These are phyloP conservation scores for Areca catechu DNA, from an alignment of 176 grass and related monocot species.

Conservation along the genomic window DNA sequence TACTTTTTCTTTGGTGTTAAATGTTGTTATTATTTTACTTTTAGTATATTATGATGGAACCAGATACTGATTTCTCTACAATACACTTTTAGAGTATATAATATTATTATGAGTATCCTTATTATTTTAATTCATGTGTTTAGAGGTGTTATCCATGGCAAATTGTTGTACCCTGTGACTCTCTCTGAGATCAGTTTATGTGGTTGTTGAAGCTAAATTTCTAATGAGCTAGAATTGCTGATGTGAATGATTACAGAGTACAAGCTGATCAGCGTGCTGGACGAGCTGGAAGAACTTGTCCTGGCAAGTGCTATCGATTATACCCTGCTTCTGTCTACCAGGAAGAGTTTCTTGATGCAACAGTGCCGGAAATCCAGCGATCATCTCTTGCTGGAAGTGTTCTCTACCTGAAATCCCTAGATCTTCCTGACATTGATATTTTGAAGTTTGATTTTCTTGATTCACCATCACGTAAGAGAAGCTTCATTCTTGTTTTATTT, in stretches of 20 bases:
- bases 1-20: no score
- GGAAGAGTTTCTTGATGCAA: conserved; percentile 79
- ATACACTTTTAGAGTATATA: no score
- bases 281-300: conserved; percentile 88
- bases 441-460: conserved; percentile 97
- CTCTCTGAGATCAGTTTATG: no score
- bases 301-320: conserved; percentile 84
- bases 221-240: neutral
- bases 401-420: conserved; percentile 77
- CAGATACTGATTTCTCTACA: no score
- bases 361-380: conserved; percentile 85
- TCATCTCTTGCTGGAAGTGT: conserved; percentile 86
- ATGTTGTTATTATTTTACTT: no score
- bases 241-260: conserved; percentile 38
- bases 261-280: conserved; percentile 96
- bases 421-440: conserved; percentile 84
- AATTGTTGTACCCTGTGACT: no score
- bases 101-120: no score
- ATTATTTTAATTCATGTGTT: no score
- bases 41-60: no score
- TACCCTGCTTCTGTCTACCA: conserved; percentile 63
- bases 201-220: neutral
- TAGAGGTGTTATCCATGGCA: no score
- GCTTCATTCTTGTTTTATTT: conserved; percentile 5
- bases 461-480: conserved; percentile 93